Conservation (phyloP, 2,329 filamentous ascomycete genomes). For the Aspergillus quadricinctus region DNA sequence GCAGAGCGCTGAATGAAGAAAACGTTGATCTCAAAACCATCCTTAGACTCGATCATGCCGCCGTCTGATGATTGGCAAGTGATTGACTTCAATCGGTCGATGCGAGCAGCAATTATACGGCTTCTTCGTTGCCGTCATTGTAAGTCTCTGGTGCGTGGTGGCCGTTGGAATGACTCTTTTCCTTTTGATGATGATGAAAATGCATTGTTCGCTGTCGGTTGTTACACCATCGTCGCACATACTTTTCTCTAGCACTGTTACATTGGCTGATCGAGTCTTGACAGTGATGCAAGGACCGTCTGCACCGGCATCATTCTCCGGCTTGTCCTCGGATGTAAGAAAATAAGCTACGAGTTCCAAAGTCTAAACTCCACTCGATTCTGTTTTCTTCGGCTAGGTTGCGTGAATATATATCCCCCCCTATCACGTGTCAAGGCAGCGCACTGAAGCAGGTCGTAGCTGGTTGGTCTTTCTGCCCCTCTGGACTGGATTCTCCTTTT, state of each 20-base stretch:
- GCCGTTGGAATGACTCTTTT: too few species aligned
- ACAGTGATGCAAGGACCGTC: background rate
- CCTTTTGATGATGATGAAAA: background rate
- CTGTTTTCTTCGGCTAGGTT: too few species aligned
- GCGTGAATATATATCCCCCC: background rate
- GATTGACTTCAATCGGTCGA: conserved; percentile 1
- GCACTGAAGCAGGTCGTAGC: too few species aligned
- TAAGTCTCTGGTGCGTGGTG: background rate
- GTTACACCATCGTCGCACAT: background rate
- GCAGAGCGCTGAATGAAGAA: conserved; percentile 9
- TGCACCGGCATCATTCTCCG: too few species aligned
- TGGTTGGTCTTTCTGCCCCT: background rate
- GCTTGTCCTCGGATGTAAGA: too few species aligned
- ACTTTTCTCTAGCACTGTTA: background rate
- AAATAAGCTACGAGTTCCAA: background rate
- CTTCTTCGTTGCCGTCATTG: conserved; percentile 8
- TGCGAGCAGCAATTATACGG: background rate
- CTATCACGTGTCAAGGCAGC: background rate
- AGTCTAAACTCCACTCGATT: too few species aligned
- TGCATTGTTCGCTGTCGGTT: too few species aligned
- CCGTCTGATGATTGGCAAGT: conserved; percentile 21
- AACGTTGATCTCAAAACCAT: conserved; percentile 16
- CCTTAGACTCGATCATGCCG: conserved; percentile 28
- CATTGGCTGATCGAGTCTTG: background rate
- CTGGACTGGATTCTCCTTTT: background rate